Base-by-base conservation (phyloP, 2,329 filamentous ascomycete species). In the Nemania sp. region DNA sequence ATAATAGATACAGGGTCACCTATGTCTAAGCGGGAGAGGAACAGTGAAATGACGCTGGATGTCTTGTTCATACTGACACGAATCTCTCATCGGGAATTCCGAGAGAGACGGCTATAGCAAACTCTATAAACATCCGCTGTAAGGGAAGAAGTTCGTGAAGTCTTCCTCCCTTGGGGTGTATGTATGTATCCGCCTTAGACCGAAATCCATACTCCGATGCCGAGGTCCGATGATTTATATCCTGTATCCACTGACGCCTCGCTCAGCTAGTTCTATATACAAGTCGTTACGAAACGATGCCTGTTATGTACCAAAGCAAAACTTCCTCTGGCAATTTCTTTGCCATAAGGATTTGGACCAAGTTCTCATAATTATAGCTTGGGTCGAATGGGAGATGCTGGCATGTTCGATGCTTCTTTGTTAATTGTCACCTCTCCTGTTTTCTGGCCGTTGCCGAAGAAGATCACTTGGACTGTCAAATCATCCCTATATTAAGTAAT, bases 391-490 rank as follows among this genome's bases (percentile, higher is more conserved):
- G 56, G 41, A 12, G 64, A 36, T 57, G 64, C 63, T 45, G 75
- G 74, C 2, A 77, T 71, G 33, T 88, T 90, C 56, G 87, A 96
- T 1, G 94, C 94, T 67, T 97, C 93, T 60, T 87, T 79, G 72
- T 97, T 99, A 53, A 96, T 72, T 5, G 87, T 82, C 5, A 97
- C 88, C 59, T 88, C 86, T 30, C 92, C 91, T 24, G 81, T 88
- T 69, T 86, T 86, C 48, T 86, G 77, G 30, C 87, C 84, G 63
- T 96, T 84, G 56, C 94, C 94, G 66, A 99, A 99, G 80, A 99
- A 99, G 68, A 99, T 96, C 57, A 99, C 94, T 72, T 99, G 91
- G 14, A 99, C 93, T 0, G 94, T 99, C 59, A 99, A 76, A 70
- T 99, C 94, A 69, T 99, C 94, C 63, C 91, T 93, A 56, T 39